Base-by-base conservation (phyloP, 805 yeast species). In the Candida endomychidarum region DNA sequence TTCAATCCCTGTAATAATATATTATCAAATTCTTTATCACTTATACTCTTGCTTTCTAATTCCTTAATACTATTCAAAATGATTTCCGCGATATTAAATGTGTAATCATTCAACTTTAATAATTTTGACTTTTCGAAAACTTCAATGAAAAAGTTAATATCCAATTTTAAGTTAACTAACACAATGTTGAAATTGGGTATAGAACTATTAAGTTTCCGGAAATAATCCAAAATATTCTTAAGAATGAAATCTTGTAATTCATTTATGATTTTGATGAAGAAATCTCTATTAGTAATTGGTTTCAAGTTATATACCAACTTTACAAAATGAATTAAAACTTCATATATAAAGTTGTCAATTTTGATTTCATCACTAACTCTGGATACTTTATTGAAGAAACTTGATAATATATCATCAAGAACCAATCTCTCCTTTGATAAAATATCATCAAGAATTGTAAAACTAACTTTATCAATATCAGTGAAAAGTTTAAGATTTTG, bases 291-390 rank as follows among this genome's bases (percentile, higher is more conserved):
- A 1, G 73, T 67, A 14, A 69, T 56, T 10, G 75, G 75, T 42
- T 65, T 66, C 19, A 69, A 57, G 12, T 55, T 58, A 37, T 68
- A 63, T 4, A 65, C 60, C 26, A 69, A 49, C 45, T 62, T 66
- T 10, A 69, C 74, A 49, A 67, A 67, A 47, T 67, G 73, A 21
- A 67, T 53, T 37, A 69, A 54, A 4, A 63, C 52, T 30, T 61
- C 68, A 48, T 64, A 69, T 11, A 67, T 58, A 33, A 66, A 67
- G 2, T 68, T 68, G 43, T 69, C 72, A 8, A 69, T 57, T 21
- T 52, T 48, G 14, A 64, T 37, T 18, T 38, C 47, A 5, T 28
- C 34, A 19, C 45, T 14, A 31, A 41, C 9, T 9, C 36, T 33
- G 19, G 38, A 46, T 23, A 44, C 34, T 17, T 43, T 49, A 23